Base-by-base conservation (phyloP, 2,329 filamentous ascomycete species). In the Bipolaris oryzae region DNA sequence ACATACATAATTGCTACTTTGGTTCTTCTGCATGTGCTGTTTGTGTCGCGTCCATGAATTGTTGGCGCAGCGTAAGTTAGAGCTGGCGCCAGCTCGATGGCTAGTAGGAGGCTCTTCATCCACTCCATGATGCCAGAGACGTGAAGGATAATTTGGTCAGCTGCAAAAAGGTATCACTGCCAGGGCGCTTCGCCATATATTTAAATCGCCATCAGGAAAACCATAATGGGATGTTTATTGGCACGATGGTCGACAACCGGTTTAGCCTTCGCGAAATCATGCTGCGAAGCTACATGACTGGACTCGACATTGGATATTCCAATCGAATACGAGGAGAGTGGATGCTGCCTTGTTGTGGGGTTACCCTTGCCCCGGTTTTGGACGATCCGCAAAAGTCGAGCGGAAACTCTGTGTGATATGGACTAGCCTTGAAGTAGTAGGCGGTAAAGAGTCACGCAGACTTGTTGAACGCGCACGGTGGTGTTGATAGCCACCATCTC, bases 1-100 rank as follows among this genome's bases (percentile, higher is more conserved):
- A 66, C 65, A 38, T 51, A 74, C 67, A 76, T 58, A 11, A 76
- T 67, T 0, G 68, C 74, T 33, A 76, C 73, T 5, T 58, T 71
- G 5, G 74, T 76, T 46, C 55, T 71, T 23, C 58, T 61, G 55
- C 73, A 76, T 37, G 69, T 70, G 41, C 59, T 70, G 47, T 69
- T 65, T 21, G 47, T 21, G 20, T 51, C 51, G 13, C 60, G 61
- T 16, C 55, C 38, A 10, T 57, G 45, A 18, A 63, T 33, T 7
- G 60, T 43, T 2, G 66, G 64, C 9, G 61, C 66, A 37, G 69
- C 68, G 34, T 54, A 33, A n/a, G 39, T 49, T 5, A 56, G 33
- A n/a, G 50, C 34, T 28, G 53, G 38, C 37, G 45, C 50, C 16
- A 63, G 45, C 21, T 58, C 51, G 31, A 47, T 46, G 15, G 43